These are phyloP conservation scores for Aspergillus candidus DNA, from an alignment of 2,329 filamentous ascomycete species.

Conservation along the genomic window DNA sequence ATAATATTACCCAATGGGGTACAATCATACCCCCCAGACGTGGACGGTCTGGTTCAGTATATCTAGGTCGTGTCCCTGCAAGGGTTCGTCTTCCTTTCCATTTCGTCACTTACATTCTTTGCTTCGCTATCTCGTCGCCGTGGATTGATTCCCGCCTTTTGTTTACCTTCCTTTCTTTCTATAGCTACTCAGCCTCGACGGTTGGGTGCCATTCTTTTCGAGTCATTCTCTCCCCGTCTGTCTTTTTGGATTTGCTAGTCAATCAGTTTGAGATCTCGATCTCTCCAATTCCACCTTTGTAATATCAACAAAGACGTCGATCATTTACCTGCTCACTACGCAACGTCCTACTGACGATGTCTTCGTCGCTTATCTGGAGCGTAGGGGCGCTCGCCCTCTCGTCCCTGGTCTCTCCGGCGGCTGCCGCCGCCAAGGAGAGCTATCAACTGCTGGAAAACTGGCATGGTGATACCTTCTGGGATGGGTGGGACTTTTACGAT, in stretches of 20 bases:
- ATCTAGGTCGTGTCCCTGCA: conserved; percentile 4
- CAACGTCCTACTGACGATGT: conserved; percentile 17
- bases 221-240: conserved; percentile 5
- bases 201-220: conserved; percentile 14
- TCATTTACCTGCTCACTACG: neutral
- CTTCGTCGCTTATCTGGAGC: conserved; percentile 23
- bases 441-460: conserved; percentile 40
- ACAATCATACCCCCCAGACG: no score
- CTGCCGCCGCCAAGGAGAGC: conserved; percentile 11
- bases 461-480: conserved; percentile 44
- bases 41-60: neutral
- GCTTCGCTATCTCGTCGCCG: conserved; percentile 3
- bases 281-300: no score
- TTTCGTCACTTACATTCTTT: conserved; percentile 16
- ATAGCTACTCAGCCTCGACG: conserved; percentile 15
- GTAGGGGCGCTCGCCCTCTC: conserved; percentile 27
- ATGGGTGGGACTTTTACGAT: conserved; percentile 46
- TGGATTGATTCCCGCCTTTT: conserved; percentile 12
- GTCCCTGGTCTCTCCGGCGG: conserved; percentile 20
- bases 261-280: conserved; percentile 5
- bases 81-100: neutral
- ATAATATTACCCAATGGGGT: no score
- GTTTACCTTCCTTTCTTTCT: conserved; percentile 4
- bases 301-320: neutral
- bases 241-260: neutral